Base-by-base conservation (phyloP, 2,329 filamentous ascomycete species). In the Fusarium tupiense region DNA sequence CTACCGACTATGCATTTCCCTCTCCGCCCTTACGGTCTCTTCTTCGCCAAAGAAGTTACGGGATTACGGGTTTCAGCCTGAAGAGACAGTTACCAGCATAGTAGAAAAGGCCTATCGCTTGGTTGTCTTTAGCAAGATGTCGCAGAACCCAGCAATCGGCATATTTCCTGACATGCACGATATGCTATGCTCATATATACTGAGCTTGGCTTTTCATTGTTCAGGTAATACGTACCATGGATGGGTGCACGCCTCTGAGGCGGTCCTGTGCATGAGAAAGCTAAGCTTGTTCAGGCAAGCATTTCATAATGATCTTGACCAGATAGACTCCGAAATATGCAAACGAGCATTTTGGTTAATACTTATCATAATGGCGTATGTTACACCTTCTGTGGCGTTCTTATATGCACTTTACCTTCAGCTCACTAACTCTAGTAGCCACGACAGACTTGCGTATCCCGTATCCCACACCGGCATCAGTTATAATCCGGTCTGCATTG, bases 371-470 rank as follows among this genome's bases (percentile, higher is more conserved):
- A 44, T 44, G n/a, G n/a, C 41, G n/a, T 44, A 44, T 24, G 41
- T 24, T 11, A 3, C 2, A 43, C 14, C n/a, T 17, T 24, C 5
- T 24, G 41, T 14, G 5, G 41, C 0, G n/a, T 17, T 43, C 4
- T 4, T 1, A 17, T 16, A 6, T 43, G 41, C 41, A 1, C 8
- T 24, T 24, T 11, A 11, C 4, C 11, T 17, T 11, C n/a, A 44
- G 3, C 6, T 17, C 5, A 17, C 41, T 24, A 11, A 44, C 0
- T 6, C 16, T 0, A 44, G n/a, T 44, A 44, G n/a, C 0, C n/a
- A 44, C n/a, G n/a, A 44, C 14, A 44, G 41, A 24, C 41, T 44
- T 44, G 41, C n/a, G n/a, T 44, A 44, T 17, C 41, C 41, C 6
- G n/a, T 44, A 24, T 24, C 14, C 2, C 16, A 24, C 6, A 44